phyloP scores from a whole-genome alignment of 768 basidiomycete genomes.

The Agaricus bisporus region DNA sequence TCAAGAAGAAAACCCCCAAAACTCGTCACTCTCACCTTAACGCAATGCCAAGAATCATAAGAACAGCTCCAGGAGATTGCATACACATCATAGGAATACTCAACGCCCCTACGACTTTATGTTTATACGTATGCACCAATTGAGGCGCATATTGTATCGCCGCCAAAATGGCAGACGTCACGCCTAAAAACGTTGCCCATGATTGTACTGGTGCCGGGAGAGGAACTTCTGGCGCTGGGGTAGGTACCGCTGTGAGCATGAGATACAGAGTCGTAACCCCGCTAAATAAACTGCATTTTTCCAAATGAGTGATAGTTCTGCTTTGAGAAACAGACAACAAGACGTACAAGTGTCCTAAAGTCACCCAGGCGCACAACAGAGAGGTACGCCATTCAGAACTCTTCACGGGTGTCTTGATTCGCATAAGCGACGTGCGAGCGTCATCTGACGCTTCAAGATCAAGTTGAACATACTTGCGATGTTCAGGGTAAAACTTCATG shows the following conservation, averaged over 20 bases:
- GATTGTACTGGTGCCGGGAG: conserved; percentile 24
- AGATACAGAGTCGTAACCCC: conserved; percentile 59
- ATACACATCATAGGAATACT: conserved; percentile 96
- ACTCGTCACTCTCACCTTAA: conserved; percentile 37
- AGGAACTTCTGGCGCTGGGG: conserved; percentile 27
- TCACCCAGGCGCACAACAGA: conserved; percentile 65
- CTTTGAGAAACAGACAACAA: neutral
- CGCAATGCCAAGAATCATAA: conserved; percentile 85
- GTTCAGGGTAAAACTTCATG: conserved; percentile 85
- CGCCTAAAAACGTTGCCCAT: conserved; percentile 87
- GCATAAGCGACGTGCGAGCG: conserved; percentile 26
- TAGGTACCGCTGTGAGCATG: conserved; percentile 32
- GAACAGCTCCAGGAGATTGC: conserved; percentile 81
- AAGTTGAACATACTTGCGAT: conserved; percentile 57
- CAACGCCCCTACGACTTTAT: conserved; percentile 83
- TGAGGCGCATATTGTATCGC: conserved; percentile 88
- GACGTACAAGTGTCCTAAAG: conserved; percentile 70
- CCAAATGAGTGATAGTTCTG: neutral
- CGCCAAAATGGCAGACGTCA: conserved; percentile 73
- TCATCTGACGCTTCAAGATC: conserved; percentile 17
- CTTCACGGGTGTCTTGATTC: conserved; percentile 41
- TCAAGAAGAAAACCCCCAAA: neutral
- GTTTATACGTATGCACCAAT: conserved; percentile 68
- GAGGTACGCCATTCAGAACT: conserved; percentile 77
- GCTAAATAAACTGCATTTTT: conserved; percentile 40